Evolutionary conservation across 2,329 filamentous ascomycete species (phyloP).

Genomic region (Calonectria pteridis): DNA sequence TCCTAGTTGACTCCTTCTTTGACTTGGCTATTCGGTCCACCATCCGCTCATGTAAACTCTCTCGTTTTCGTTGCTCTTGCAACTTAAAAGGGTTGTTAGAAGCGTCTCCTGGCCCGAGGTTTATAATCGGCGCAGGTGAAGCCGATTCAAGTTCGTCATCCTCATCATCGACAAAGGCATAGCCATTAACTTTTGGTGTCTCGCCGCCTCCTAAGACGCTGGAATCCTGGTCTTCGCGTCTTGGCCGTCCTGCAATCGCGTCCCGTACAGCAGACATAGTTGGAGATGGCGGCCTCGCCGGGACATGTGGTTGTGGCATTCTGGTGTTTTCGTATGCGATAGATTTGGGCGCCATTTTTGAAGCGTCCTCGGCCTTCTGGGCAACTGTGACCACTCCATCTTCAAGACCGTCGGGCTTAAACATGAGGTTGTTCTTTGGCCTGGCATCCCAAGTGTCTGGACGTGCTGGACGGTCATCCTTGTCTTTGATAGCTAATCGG

Average conservation of each 20-base stretch:
- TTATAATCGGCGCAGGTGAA: slow-evolving; percentile 56
- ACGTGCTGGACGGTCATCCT: slow-evolving; percentile 79
- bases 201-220: slow-evolving; percentile 67
- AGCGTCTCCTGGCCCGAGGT: slow-evolving; percentile 71
- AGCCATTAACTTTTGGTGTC: slow-evolving; percentile 93
- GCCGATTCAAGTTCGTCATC: slow-evolving; percentile 57
- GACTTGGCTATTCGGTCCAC: slow-evolving; percentile 84
- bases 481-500: slow-evolving; percentile 74
- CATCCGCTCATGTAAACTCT: slow-evolving; percentile 86
- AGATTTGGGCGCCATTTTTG: slow-evolving; percentile 80
- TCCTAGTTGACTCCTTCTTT: slow-evolving; percentile 72
- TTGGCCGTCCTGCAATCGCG: slow-evolving; percentile 81
- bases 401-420: slow-evolving; percentile 75
- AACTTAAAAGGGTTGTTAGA: slow-evolving; percentile 87
- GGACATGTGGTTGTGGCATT: slow-evolving; percentile 66
- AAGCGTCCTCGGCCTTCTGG: slow-evolving; percentile 76
- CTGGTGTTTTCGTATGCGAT: slow-evolving; percentile 89
- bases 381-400: slow-evolving; percentile 71
- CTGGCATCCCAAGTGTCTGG: slow-evolving; percentile 81
- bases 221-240: slow-evolving; percentile 72
- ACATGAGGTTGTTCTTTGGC: slow-evolving; percentile 91
- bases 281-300: slow-evolving; percentile 75
- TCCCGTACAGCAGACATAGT: slow-evolving; percentile 87
- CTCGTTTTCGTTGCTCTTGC: slow-evolving; percentile 78
- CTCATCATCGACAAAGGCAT: slow-evolving; percentile 92